Conservation (phyloP, 371 early-diverging fungal species). For the Syncephalastrum monosporum region DNA sequence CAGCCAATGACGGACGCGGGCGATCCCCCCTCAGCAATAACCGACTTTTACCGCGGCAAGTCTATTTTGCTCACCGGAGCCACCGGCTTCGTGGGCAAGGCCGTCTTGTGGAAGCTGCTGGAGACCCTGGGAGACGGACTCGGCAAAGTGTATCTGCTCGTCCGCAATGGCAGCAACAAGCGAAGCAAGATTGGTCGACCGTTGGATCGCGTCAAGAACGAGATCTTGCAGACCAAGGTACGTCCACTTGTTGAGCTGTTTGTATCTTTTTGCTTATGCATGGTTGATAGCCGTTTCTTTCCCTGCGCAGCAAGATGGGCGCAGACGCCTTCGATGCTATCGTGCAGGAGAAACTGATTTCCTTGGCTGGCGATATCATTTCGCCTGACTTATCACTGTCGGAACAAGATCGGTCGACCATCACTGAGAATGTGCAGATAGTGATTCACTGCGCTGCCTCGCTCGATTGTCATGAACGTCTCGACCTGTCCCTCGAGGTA, state of each 20-base stretch:
- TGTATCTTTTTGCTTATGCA: not conserved
- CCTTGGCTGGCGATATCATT: slow-evolving; percentile 61
- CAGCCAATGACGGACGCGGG: too few relatives aligned
- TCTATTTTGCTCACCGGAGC: slow-evolving; percentile 58
- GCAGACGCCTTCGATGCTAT: slow-evolving; percentile 35
- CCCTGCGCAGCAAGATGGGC: slow-evolving; percentile 36
- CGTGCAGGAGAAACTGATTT: slow-evolving; percentile 53
- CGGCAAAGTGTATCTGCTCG: slow-evolving; percentile 39
- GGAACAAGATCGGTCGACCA: slow-evolving; percentile 42
- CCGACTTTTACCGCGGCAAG: slow-evolving; percentile 34
- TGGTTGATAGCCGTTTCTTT: slow-evolving; percentile 33
- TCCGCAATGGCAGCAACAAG: slow-evolving; percentile 49
- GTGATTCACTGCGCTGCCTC: slow-evolving; percentile 69
- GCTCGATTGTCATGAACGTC: slow-evolving; percentile 59
- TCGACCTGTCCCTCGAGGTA: slow-evolving; percentile 63
- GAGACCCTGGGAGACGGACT: slow-evolving; percentile 31
- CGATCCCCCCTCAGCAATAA: too few relatives aligned
- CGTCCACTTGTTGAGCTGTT: not conserved
- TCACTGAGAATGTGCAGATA: slow-evolving; percentile 46
- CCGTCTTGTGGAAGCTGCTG: slow-evolving; percentile 55
- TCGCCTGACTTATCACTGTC: slow-evolving; percentile 56
- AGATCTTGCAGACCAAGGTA: slow-evolving; percentile 47
- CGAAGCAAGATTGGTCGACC: slow-evolving; percentile 49
- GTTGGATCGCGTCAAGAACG: slow-evolving; percentile 40
- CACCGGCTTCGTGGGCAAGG: slow-evolving; percentile 65